Conservation (phyloP, 306 rosid genomes). For the Boehmeria nivea region DNA sequence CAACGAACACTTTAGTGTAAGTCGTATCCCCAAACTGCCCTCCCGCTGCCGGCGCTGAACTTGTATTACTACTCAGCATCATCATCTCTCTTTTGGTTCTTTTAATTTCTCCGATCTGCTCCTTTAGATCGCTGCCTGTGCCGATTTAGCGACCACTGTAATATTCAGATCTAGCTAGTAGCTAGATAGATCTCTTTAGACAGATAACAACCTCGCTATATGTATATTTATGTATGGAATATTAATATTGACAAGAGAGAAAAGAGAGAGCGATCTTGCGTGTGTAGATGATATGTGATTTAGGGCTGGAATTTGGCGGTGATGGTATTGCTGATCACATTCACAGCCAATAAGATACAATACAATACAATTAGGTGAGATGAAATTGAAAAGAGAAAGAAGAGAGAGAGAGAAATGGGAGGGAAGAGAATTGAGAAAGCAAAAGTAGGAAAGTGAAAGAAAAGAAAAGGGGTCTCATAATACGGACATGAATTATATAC, state of each 20-base stretch:
- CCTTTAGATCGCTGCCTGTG: too few relatives aligned
- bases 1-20: conserved; percentile 91
- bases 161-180: too few relatives aligned
- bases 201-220: too few relatives aligned
- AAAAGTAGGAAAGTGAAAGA: conserved; percentile 37
- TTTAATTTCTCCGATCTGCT: too few relatives aligned
- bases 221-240: background rate
- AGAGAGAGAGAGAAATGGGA: background rate
- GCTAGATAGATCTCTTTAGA: too few relatives aligned
- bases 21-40: conserved; percentile 94
- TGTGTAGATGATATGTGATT: background rate
- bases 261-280: background rate
- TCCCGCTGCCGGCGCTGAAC: conserved; percentile 43
- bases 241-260: too few relatives aligned
- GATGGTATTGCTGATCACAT: background rate
- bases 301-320: background rate
- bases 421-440: background rate
- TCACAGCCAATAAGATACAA: background rate
- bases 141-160: too few relatives aligned
- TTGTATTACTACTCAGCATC: background rate
- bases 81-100: background rate
- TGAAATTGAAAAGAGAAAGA: too few relatives aligned
- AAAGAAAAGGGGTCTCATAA: conserved; percentile 26
- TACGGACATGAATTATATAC: conserved; percentile 79
- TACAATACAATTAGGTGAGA: background rate